These are phyloP conservation scores for Beauveria varroae DNA, from an alignment of 2,329 filamentous ascomycete genomes.

Conservation along the genomic window DNA sequence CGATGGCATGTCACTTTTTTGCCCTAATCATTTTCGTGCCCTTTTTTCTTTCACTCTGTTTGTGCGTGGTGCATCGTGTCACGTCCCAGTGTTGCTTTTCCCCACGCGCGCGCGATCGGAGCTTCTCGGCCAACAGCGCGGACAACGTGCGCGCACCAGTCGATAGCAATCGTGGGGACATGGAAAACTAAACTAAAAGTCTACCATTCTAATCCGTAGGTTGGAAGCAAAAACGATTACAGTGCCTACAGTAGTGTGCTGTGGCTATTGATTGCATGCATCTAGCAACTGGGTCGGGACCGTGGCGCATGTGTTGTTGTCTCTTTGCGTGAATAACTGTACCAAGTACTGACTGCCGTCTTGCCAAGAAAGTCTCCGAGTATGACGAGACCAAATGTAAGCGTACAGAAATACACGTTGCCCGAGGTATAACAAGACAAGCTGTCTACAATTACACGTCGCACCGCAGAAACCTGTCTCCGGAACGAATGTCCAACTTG, in stretches of 20 bases:
- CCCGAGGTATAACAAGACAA: background rate
- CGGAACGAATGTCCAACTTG: too few relatives aligned
- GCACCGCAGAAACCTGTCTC: background rate
- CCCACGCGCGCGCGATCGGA: conserved; percentile 13
- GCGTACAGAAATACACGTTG: too few relatives aligned
- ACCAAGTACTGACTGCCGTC: background rate
- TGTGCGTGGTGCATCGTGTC: background rate
- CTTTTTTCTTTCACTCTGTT: background rate
- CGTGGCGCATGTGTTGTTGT: too few relatives aligned
- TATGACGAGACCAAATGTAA: background rate
- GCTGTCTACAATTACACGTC: background rate
- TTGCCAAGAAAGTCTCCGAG: background rate
- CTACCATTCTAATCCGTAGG: background rate
- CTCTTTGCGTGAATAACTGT: too few relatives aligned
- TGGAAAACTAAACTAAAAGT: background rate
- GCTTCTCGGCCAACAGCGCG: conserved; percentile 18
- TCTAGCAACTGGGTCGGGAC: background rate
- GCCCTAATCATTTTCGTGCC: conserved; percentile 9
- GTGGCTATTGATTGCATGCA: background rate
- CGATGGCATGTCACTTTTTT: background rate
- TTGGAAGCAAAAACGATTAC: conserved; percentile 1
- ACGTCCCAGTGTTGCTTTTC: background rate
- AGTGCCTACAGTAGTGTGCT: conserved; percentile 11
- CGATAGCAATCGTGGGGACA: conserved; percentile 5
- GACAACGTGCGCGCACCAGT: conserved; percentile 17